A percentile compares a stretch with the other conserved stretches of the same genome.
These are phyloP conservation scores for Talaromyces proteolyticus DNA, from an alignment of 495 filamentous ascomycete species.

Conservation along the genomic window DNA sequence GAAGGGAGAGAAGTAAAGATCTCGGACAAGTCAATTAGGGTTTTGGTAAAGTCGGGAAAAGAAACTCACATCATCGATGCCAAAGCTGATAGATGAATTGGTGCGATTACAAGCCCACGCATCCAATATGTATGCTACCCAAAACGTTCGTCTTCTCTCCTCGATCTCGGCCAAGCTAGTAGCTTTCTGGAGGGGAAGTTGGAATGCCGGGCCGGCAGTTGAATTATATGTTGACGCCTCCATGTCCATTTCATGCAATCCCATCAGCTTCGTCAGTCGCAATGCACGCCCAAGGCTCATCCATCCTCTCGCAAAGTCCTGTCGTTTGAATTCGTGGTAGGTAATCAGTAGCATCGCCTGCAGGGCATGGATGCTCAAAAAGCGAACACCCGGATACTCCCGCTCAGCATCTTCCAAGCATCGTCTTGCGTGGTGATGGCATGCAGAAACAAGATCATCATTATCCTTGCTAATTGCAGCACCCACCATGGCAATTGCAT, in stretches of 20 bases:
- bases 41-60: not conserved
- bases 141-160: constrained; percentile 15
- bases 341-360: not conserved
- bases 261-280: constrained; percentile 43
- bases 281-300: constrained; percentile 40
- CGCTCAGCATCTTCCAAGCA: not conserved
- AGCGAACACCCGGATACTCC: not conserved
- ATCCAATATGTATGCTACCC: constrained; percentile 19
- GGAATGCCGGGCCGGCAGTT: not conserved
- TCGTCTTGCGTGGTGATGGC: not conserved
- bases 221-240: not conserved
- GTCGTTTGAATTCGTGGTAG: not conserved
- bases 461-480: not conserved
- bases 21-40: not conserved
- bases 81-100: not conserved
- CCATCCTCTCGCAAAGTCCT: not conserved
- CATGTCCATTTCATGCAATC: constrained; percentile 43
- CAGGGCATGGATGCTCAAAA: not conserved
- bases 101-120: not conserved
- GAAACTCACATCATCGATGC: not conserved
- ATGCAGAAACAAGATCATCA: not conserved
- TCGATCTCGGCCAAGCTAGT: constrained; percentile 7
- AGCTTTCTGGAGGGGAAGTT: not conserved
- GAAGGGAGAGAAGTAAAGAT: not conserved
- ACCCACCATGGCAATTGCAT: not conserved